These are phyloP conservation scores for Acrocalymma vagum DNA, from an alignment of 2,329 filamentous ascomycete genomes.

Conservation along the genomic window DNA sequence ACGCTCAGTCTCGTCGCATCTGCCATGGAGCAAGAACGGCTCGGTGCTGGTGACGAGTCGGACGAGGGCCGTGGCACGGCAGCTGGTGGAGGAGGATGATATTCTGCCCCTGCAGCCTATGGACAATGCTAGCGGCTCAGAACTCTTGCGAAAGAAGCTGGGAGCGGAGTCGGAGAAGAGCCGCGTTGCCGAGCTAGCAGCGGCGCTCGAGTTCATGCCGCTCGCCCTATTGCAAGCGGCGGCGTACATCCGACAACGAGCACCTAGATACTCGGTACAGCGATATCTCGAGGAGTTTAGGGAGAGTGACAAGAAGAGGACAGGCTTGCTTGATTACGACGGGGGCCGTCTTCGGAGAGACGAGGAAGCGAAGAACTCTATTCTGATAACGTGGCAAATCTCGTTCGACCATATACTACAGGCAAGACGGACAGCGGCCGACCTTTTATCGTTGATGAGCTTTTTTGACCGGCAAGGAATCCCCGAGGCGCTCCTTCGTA, in stretches of 20 bases:
- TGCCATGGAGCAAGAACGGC: slow-evolving; percentile 11
- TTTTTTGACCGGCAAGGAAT: slow-evolving; percentile 23
- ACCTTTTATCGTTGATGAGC: slow-evolving; percentile 23
- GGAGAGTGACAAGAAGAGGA: slow-evolving; percentile 37
- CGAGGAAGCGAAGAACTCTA: no score
- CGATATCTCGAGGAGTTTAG: slow-evolving; percentile 51
- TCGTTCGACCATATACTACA: slow-evolving; percentile 42
- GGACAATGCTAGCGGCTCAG: not conserved
- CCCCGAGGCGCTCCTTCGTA: slow-evolving; percentile 30
- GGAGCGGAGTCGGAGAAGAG: not conserved
- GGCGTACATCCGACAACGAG: slow-evolving; percentile 32
- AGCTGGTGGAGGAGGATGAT: slow-evolving; percentile 10
- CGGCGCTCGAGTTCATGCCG: slow-evolving; percentile 39
- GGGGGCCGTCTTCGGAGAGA: no score
- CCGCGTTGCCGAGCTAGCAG: slow-evolving; percentile 21
- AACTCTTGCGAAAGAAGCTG: slow-evolving; percentile 19
- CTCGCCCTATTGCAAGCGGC: slow-evolving; percentile 42
- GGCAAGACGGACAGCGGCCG: no score
- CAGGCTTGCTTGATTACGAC: no score
- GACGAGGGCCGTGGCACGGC: slow-evolving; percentile 7
- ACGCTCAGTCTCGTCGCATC: no score
- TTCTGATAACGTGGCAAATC: slow-evolving; percentile 42
- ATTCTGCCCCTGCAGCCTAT: slow-evolving; percentile 8
- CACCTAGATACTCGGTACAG: slow-evolving; percentile 8
- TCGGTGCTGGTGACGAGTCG: slow-evolving; percentile 7